phyloP scores from a whole-genome alignment of 352 stramenopile species.

The Phytophthora ramorum region DNA sequence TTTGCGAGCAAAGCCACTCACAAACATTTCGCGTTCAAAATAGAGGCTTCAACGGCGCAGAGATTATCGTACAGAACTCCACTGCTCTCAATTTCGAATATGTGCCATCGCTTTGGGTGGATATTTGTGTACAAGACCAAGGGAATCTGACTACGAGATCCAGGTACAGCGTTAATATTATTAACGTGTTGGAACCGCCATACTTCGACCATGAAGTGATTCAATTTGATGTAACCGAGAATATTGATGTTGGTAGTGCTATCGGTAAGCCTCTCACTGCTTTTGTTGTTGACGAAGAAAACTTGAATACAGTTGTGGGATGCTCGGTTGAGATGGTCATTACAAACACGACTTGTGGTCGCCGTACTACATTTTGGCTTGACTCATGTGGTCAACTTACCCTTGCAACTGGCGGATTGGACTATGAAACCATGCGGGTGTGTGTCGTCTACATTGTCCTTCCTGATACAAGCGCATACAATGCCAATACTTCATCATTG shows the following conservation, averaged over 20 bases:
- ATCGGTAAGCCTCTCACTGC: constrained; percentile 17
- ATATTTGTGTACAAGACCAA: constrained; percentile 58
- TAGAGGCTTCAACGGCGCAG: constrained; percentile 8
- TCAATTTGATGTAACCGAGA: constrained; percentile 41
- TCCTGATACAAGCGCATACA: constrained; percentile 14
- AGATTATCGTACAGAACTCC: constrained; percentile 48
- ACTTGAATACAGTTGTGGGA: constrained; percentile 6
- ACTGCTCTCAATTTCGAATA: constrained; percentile 51
- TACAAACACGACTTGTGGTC: constrained; percentile 26
- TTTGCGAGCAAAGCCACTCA: constrained; percentile 51
- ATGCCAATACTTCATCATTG: constrained; percentile 8
- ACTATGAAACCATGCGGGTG: constrained; percentile 35
- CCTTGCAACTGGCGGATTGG: constrained; percentile 18
- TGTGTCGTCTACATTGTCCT: constrained; percentile 28
- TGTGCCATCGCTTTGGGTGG: constrained; percentile 44
- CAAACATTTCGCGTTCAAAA: constrained; percentile 42
- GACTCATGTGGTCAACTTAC: constrained; percentile 29
- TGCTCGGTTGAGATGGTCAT: constrained; percentile 27
- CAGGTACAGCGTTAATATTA: constrained; percentile 37
- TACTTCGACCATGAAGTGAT: constrained; percentile 41
- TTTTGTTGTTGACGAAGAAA: constrained; percentile 39
- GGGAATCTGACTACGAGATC: constrained; percentile 25
- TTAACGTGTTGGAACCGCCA: constrained; percentile 62
- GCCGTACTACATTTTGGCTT: constrained; percentile 14
- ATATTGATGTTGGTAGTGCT: constrained; percentile 12